Evolutionary conservation across 2,329 filamentous ascomycete species (phyloP).

Genomic region (Exophiala dermatitidis): DNA sequence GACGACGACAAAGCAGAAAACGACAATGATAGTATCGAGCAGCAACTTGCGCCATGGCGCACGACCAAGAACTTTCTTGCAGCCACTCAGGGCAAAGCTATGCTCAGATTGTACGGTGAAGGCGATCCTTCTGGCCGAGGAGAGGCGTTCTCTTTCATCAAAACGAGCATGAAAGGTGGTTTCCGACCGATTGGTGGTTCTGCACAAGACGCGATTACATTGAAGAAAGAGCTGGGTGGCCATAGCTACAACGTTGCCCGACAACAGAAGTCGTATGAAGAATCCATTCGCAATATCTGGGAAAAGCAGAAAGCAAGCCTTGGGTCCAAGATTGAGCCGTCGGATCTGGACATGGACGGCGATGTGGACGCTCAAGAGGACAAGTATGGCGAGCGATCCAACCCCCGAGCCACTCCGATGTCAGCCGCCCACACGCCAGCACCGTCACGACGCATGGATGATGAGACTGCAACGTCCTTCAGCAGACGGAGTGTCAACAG

Average conservation of each 20-base stretch:
- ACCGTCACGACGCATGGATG: conserved; percentile 46
- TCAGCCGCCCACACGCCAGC: conserved; percentile 59
- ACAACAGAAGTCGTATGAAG: conserved; percentile 85
- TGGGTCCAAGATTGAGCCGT: conserved; percentile 62
- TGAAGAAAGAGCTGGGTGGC: conserved; percentile 69
- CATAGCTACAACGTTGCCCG: conserved; percentile 97
- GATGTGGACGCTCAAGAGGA: conserved; percentile 46
- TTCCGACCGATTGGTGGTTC: conserved; percentile 87
- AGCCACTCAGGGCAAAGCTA: conserved; percentile 88
- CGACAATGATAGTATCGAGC: conserved; percentile 68
- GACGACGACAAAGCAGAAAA: conserved; percentile 53
- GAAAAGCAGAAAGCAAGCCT: conserved; percentile 74
- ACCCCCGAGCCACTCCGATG: conserved; percentile 52
- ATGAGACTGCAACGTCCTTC: conserved; percentile 75
- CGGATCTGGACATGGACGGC: conserved; percentile 63
- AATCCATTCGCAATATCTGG: conserved; percentile 89
- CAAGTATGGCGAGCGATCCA: conserved; percentile 35
- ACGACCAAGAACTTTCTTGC: conserved; percentile 95
- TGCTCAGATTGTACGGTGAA: conserved; percentile 89
- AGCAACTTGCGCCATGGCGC: conserved; percentile 91
- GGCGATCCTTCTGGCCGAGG: conserved; percentile 92
- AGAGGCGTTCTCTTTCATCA: conserved; percentile 92
- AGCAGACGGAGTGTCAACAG: conserved; percentile 64
- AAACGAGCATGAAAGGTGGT: conserved; percentile 97
- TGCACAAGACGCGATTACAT: conserved; percentile 77